Conservation (phyloP, 2,329 filamentous ascomycete genomes). For the Trichoderma gracile region DNA sequence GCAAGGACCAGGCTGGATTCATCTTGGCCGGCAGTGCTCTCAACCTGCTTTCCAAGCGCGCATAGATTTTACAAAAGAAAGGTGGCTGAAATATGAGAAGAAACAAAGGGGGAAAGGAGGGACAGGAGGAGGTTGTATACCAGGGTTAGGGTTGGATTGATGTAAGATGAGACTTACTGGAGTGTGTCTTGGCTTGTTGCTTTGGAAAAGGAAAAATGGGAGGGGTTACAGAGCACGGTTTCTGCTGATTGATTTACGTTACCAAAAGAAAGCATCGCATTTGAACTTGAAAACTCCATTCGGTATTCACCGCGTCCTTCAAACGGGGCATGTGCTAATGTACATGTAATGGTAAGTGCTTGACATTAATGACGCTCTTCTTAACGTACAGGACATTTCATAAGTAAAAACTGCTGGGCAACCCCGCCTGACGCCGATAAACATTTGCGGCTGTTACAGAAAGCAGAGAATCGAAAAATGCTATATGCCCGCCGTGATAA, state of each 20-base stretch:
- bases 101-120: neutral
- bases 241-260: neutral
- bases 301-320: neutral
- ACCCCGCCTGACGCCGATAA: neutral
- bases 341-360: neutral
- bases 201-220: neutral
- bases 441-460: neutral
- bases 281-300: neutral
- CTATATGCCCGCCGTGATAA: neutral
- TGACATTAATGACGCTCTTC: neutral
- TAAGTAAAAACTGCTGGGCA: neutral
- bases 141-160: neutral
- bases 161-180: neutral
- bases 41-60: constrained; percentile 75
- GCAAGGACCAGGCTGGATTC: constrained; percentile 86
- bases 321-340: neutral
- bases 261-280: neutral
- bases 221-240: neutral
- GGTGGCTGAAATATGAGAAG: too few relatives aligned
- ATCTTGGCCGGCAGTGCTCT: constrained; percentile 91
- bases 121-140: neutral
- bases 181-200: neutral
- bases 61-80: constrained; percentile 28
- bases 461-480: neutral
- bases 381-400: neutral